Evolutionary conservation across 495 filamentous ascomycete genomes (phyloP), one percentile per base, ranked within the genome.

Genomic region (Aspergillus affinis): DNA sequence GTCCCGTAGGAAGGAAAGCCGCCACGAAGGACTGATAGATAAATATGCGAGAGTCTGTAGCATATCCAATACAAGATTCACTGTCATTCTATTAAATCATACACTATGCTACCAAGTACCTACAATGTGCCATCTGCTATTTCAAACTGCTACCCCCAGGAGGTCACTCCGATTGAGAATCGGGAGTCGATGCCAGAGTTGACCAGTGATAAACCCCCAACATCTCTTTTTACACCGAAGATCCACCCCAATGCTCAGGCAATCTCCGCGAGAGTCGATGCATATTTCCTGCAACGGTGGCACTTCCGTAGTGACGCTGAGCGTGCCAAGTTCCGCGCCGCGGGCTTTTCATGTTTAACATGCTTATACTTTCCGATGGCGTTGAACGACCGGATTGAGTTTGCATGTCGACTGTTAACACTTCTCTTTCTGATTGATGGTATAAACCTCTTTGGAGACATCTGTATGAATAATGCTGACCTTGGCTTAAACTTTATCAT

Each of bases 251-350:
- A 6, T 7, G 58, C 29, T 3, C 44, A 55, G 2, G 23, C 21
- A 3, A 19, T 51, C 10, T 18, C 21, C 27, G 6, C 19, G 1
- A 67, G 75, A 23, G 65, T 74, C 1, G 65, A 76, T 45, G 66
- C 51, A 1, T 75, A 70, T 29, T 78, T 77, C 54, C 64, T 75
- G 5, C n/a, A 74, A 27, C 61, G 76, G 59, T 77, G 74, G 77
- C 62, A 57, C 4, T 77, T 75, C 36, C 55, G 52, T 2, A 51
- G 52, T 19, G 51, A 66, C 18, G 59, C 68, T 48, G 62, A 63
- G 12, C 59, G 62, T 6, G 36, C 63, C 51, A 75, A 65, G 49
- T 77, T 78, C 55, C 29, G 72, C 10, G 62, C 19, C 15, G 75
- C 71, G 0, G 73, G 74, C 2, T 77, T 74, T 59, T 63, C 70